These are phyloP conservation scores for Coemansia sp. DNA, from an alignment of 192 early-diverging fungal genomes.

Conservation along the genomic window DNA sequence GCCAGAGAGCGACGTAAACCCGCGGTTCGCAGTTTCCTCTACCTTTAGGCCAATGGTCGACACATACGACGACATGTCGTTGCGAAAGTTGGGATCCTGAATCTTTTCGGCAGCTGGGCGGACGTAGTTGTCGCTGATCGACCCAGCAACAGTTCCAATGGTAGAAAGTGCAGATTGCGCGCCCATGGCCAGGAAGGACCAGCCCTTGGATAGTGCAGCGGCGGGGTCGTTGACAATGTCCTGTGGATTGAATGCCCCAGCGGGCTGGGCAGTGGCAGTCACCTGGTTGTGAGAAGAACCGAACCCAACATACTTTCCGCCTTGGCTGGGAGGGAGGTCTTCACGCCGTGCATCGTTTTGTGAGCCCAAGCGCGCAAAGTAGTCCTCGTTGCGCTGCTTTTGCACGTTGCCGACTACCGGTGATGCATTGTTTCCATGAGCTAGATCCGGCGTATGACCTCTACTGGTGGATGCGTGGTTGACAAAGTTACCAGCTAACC, in stretches of 20 bases:
- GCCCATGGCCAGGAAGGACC: slow-evolving; percentile 64
- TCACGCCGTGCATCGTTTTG: slow-evolving; percentile 63
- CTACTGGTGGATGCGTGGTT: slow-evolving; percentile 12
- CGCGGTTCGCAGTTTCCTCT: too few species aligned
- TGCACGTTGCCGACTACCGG: slow-evolving; percentile 35
- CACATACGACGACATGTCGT: too few species aligned
- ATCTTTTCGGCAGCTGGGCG: too few species aligned
- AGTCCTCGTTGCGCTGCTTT: slow-evolving; percentile 76
- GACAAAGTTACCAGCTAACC: slow-evolving; percentile 9
- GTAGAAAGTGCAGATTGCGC: slow-evolving; percentile 54
- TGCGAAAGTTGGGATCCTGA: too few species aligned
- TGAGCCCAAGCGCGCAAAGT: slow-evolving; percentile 69
- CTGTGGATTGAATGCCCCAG: slow-evolving; percentile 48
- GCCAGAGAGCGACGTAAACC: too few species aligned
- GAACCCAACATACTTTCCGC: slow-evolving; percentile 77
- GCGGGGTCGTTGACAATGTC: slow-evolving; percentile 72
- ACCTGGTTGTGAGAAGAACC: slow-evolving; percentile 51
- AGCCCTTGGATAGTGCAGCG: slow-evolving; percentile 68
- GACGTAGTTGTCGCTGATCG: too few species aligned
- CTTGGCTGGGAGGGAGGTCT: slow-evolving; percentile 73
- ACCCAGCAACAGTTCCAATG: slow-evolving; percentile 41
- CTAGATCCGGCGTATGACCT: slow-evolving; percentile 36
- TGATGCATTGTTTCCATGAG: slow-evolving; percentile 14
- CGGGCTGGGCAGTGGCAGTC: neutral
- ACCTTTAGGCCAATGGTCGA: too few species aligned